phyloP scores from a whole-genome alignment of 108 stramenopile species.

The Chaetoceros muelleri region DNA sequence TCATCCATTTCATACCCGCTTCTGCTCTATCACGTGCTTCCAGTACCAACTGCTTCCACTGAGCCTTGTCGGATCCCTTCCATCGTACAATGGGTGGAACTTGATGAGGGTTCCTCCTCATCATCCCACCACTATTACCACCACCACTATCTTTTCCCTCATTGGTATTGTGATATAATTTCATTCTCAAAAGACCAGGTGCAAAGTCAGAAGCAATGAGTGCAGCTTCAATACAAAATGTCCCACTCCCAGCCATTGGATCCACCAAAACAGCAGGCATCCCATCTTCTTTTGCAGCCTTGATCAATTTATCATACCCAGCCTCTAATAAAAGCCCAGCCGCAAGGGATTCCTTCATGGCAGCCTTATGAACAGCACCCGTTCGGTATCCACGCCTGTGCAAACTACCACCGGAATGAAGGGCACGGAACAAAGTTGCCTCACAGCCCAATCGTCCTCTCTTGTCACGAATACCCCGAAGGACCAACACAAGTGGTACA shows the following conservation, averaged over 20 bases:
- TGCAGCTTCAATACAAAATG: constrained; percentile 59
- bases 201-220: constrained; percentile 69
- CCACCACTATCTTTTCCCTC: constrained; percentile 15
- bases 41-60: constrained; percentile 53
- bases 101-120: constrained; percentile 31
- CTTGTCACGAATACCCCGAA: constrained; percentile 21
- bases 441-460: constrained; percentile 30
- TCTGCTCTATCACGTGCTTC: constrained; percentile 48
- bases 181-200: constrained; percentile 61
- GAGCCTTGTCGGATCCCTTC: constrained; percentile 30
- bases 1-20: constrained; percentile 42
- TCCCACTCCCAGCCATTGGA: constrained; percentile 78
- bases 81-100: constrained; percentile 58
- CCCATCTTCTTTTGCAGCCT: constrained; percentile 22
- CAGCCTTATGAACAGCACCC: constrained; percentile 51
- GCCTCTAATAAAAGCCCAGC: constrained; percentile 61
- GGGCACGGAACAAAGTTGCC: constrained; percentile 55
- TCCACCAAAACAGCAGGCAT: constrained; percentile 36
- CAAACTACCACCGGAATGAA: constrained; percentile 54
- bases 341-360: constrained; percentile 78
- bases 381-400: constrained; percentile 57
- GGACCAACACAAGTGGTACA: constrained; percentile 58
- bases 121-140: neutral
- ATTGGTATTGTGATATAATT: constrained; percentile 14
- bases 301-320: constrained; percentile 43